Evolutionary conservation across 345 rosid species (phyloP), one percentile per base, ranked within the genome.

Genomic region (Arabis alpina): DNA sequence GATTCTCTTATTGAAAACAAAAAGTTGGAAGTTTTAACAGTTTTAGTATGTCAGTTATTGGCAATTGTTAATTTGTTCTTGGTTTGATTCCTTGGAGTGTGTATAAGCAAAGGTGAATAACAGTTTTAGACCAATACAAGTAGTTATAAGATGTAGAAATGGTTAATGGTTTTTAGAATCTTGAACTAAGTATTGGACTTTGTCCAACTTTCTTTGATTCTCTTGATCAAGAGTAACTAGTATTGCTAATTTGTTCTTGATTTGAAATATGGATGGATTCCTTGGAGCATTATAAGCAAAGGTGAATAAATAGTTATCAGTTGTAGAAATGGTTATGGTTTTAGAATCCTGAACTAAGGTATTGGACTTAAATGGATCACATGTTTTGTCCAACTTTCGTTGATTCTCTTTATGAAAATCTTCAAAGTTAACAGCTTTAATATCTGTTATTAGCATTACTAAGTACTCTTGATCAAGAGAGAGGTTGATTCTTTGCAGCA

Each of bases 231-330:
- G n/a, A n/a, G n/a, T n/a, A n/a, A n/a, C n/a, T n/a, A n/a, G n/a
- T n/a, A 12, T 55, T 19, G 72, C n/a, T 54, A 12, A 11, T 54
- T 19, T 53, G n/a, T 19, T 43, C 10, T 28, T 66, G 60, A 6
- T 37, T 13, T 24, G 5, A 12, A n/a, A n/a, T n/a, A n/a, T n/a
- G n/a, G n/a, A n/a, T n/a, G n/a, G n/a, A n/a, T 16, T 48, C 8
- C 32, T 48, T 63, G 55, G 11, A 45, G 54, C 1, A 15, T 10
- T 34, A 13, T 23, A 48, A 25, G 6, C 25, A 39, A 39, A 51
- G 13, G 36, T 49, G 45, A 49, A 36, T 23, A 16, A 10, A 27
- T 43, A 14, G 51, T 51, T 42, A 44, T 28, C 0, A 9, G 28
- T 3, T 28, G 32, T 28, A 32, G 7, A 32, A 32, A 32, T 32